Base-by-base conservation (phyloP, 148 eudicot species). In the Rhododendron simsii region DNA sequence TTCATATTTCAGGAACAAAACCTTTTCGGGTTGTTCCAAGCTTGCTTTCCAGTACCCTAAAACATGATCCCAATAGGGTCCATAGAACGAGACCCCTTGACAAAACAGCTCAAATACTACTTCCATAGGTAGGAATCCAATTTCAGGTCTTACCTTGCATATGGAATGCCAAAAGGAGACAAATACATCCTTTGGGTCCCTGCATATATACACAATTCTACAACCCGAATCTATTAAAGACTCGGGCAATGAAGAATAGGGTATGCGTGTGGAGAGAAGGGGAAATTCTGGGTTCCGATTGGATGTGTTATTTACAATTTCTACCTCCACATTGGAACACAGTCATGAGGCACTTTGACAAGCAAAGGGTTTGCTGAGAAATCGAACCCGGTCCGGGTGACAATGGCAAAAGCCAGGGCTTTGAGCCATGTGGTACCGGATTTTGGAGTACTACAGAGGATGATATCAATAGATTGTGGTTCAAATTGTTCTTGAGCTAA, bases 181-280 rank as follows among this genome's bases (percentile, higher is more conserved):
- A 21, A 85, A 79, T 26, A 39, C 83, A 48, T 85, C 87, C 61
- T 78, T 85, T 9, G 87, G 79, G 30, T 85, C 84, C 61, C 83
- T 59, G 48, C 83, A 85, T 51, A 85, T 79, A 76, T 85, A 63
- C 15, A 85, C 78, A 26, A 80, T 44, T 26, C 80, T 85, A 30
- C 87, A 79, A 9, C 73, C 81, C 0, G 16, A 76, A 21, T 71
- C 86, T 13, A 48, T 18, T 0, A 84, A 6, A 14, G 67, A 74
- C 33, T 71, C 16, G 0, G 81, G 86, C 15, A 84, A 84, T 1
- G 86, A 84, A 28, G 63, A 11, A 2, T 71, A 48, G 1, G 80
- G 86, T 50, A 84, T 50, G 80, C 75, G 39, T 26, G 86, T 47
- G 4, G 79, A 30, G 44, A 84, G 50, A 4, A 76, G 44, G 67